A percentile compares a stretch with the other conserved stretches of the same genome.
Evolutionary conservation across 2,329 filamentous ascomycete genomes (phyloP).

Genomic region (Lojkania enalia): DNA sequence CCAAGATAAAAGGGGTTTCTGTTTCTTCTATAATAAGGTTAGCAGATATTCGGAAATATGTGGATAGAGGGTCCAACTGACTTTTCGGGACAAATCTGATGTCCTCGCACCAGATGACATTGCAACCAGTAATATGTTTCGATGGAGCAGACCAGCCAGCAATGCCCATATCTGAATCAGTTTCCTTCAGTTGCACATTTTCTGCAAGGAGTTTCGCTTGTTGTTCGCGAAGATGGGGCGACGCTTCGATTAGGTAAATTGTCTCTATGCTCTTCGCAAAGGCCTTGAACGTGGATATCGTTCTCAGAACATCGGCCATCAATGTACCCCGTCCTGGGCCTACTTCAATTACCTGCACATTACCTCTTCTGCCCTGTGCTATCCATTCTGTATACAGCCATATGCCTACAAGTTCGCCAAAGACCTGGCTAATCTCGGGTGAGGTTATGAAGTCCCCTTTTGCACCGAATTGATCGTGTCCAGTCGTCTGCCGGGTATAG

Average conservation of each 20-base stretch:
- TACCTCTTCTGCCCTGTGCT: slow-evolving; percentile 71
- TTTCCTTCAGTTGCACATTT: slow-evolving; percentile 68
- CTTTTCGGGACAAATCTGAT: slow-evolving; percentile 77
- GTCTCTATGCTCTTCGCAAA: slow-evolving; percentile 77
- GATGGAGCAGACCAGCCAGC: slow-evolving; percentile 67
- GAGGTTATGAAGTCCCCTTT: slow-evolving; percentile 97
- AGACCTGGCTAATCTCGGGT: slow-evolving; percentile 95
- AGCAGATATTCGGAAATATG: slow-evolving; percentile 20
- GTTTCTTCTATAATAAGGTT: slow-evolving; percentile 62
- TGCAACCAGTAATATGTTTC: slow-evolving; percentile 71
- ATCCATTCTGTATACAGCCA: slow-evolving; percentile 99
- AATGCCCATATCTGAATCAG: slow-evolving; percentile 58
- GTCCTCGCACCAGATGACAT: slow-evolving; percentile 87
- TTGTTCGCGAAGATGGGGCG: slow-evolving; percentile 71
- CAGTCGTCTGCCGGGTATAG: slow-evolving; percentile 75
- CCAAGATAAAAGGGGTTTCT: slow-evolving; percentile 88
- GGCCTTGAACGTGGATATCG: slow-evolving; percentile 78
- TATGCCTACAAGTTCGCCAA: slow-evolving; percentile 89
- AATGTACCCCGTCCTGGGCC: slow-evolving; percentile 92
- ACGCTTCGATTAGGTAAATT: slow-evolving; percentile 97
- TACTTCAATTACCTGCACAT: slow-evolving; percentile 89
- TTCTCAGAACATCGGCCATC: slow-evolving; percentile 96
- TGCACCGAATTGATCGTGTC: slow-evolving; percentile 84
- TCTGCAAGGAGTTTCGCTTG: slow-evolving; percentile 85
- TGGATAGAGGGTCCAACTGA: slow-evolving; percentile 45